phyloP scores from a whole-genome alignment of 768 basidiomycete species.

The Asterophora parasitica region DNA sequence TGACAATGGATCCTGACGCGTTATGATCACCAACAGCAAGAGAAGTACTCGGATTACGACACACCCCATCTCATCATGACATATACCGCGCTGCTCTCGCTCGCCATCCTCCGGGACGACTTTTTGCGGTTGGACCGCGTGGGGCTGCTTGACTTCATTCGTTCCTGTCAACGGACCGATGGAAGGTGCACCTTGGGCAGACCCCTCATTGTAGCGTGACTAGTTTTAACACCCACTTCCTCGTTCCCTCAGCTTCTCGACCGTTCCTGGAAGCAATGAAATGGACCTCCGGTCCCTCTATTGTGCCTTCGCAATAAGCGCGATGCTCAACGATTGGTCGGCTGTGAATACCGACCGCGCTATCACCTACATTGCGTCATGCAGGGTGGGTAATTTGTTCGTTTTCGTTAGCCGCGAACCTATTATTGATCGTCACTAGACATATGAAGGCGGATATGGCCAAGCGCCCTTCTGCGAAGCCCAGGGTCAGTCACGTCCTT shows the following conservation, averaged over 20 bases:
- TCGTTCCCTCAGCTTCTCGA: slow-evolving; percentile 51
- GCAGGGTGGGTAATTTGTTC: slow-evolving; percentile 58
- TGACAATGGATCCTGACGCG: slow-evolving; percentile 6
- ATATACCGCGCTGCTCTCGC: slow-evolving; percentile 81
- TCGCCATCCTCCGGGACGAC: slow-evolving; percentile 86
- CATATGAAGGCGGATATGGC: slow-evolving; percentile 91
- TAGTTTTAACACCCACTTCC: neutral
- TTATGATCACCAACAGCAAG: slow-evolving; percentile 17
- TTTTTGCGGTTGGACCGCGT: slow-evolving; percentile 63
- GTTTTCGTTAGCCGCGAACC: slow-evolving; percentile 7
- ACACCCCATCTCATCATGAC: slow-evolving; percentile 89
- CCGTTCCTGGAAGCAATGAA: slow-evolving; percentile 63
- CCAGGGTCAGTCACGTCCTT: slow-evolving; percentile 49
- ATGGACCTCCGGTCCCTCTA: slow-evolving; percentile 81
- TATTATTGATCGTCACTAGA: slow-evolving; percentile 38
- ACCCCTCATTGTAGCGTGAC: neutral
- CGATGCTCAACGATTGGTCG: slow-evolving; percentile 77
- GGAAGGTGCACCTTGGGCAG: slow-evolving; percentile 60
- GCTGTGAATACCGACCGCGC: slow-evolving; percentile 61
- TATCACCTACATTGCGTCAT: slow-evolving; percentile 58
- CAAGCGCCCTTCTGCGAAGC: slow-evolving; percentile 80
- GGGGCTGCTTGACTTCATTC: slow-evolving; percentile 65
- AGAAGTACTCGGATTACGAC: slow-evolving; percentile 47
- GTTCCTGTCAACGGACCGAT: slow-evolving; percentile 68
- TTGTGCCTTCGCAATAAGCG: slow-evolving; percentile 80